Evolutionary conservation across 305 asterid species (phyloP).

Genomic region (Rubia peregrina): DNA sequence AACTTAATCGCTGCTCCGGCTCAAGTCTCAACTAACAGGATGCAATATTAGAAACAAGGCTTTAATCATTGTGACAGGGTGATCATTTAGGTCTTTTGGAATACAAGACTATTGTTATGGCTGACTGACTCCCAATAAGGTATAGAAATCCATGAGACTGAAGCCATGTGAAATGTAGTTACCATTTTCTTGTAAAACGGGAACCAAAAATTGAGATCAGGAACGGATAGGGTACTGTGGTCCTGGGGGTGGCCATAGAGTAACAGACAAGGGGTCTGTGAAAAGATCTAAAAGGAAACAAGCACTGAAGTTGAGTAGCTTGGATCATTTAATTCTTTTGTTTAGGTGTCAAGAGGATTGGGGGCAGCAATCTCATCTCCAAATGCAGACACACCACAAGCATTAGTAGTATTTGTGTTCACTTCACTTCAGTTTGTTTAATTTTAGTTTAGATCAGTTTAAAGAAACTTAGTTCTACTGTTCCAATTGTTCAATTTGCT

Average conservation of each 20-base stretch:
- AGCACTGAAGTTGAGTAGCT: constrained; percentile 28
- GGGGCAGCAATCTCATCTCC: constrained; percentile 49
- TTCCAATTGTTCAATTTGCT: no score
- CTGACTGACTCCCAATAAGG: not conserved
- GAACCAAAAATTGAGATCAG: not conserved
- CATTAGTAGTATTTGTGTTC: not conserved
- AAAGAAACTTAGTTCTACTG: no score
- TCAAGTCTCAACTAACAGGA: no score
- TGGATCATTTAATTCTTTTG: constrained; percentile 58
- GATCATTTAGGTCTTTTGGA: not conserved
- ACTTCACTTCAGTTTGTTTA: not conserved
- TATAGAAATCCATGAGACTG: not conserved
- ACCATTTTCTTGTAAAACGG: not conserved
- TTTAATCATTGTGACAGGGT: not conserved
- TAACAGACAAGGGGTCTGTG: constrained; percentile 33
- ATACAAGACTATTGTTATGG: not conserved
- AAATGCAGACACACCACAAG: constrained; percentile 22
- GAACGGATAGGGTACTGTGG: constrained; percentile 37
- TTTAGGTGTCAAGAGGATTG: constrained; percentile 55
- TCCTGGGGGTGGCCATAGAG: constrained; percentile 13
- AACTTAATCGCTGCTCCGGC: not conserved
- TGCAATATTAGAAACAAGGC: no score
- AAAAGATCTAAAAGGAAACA: constrained; percentile 30
- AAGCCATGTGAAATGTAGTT: not conserved
- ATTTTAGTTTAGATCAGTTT: not conserved